Percentiles rank a stretch among this genome's conserved stretches.
Conservation (phyloP, 805 yeast genomes). For the Priceomyces melissophilus region DNA sequence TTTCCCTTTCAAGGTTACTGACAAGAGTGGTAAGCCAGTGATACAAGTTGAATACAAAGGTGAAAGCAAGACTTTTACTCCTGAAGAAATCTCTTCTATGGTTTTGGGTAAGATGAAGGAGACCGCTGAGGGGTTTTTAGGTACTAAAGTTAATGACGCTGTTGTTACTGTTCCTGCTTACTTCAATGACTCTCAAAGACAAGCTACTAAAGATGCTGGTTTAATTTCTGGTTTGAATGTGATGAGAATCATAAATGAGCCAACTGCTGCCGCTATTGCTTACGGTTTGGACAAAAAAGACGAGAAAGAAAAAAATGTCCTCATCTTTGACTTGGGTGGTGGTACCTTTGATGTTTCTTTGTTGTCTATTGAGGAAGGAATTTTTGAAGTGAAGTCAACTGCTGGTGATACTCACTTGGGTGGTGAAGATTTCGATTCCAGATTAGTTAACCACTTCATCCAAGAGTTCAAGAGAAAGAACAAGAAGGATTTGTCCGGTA, state of each 20-base stretch:
- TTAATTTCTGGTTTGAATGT: conserved; percentile 46
- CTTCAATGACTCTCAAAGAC: conserved; percentile 43
- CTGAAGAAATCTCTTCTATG: conserved; percentile 95
- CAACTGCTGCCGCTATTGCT: conserved; percentile 46
- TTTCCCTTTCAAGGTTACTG: conserved; percentile 80
- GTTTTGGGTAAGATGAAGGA: conserved; percentile 88
- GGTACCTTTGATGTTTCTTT: conserved; percentile 95
- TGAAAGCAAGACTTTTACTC: conserved; percentile 81
- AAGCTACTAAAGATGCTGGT: conserved; percentile 44
- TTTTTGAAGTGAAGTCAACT: conserved; percentile 88
- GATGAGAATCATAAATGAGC: conserved; percentile 42
- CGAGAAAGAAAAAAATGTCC: conserved; percentile 73
- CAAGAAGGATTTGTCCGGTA: conserved; percentile 74
- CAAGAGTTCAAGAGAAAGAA: conserved; percentile 95
- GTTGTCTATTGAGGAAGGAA: conserved; percentile 85
- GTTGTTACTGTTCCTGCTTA: conserved; percentile 44
- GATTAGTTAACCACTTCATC: conserved; percentile 82
- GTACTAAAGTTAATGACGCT: conserved; percentile 64
- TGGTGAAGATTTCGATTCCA: conserved; percentile 94
- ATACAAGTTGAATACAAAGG: conserved; percentile 87
- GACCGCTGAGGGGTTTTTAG: conserved; percentile 89
- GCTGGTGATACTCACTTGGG: conserved; percentile 97
- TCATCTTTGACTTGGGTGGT: conserved; percentile 95
- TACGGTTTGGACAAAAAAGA: conserved; percentile 54
- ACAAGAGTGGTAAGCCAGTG: conserved; percentile 80